phyloP scores from a whole-genome alignment of 371 early-diverging fungal species.

The Mortierella sp. region DNA sequence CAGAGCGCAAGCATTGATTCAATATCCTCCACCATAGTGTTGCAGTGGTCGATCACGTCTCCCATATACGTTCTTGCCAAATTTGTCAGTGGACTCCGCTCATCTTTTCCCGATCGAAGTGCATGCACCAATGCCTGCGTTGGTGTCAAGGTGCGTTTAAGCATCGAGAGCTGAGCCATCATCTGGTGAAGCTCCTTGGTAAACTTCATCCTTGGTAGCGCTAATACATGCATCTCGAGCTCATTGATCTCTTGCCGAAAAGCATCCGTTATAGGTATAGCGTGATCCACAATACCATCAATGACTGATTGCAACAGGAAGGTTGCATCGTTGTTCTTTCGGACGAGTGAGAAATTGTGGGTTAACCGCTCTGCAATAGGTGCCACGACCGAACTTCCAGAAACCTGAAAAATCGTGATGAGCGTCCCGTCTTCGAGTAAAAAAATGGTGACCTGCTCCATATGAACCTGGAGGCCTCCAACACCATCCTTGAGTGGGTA shows the following conservation, averaged over 20 bases:
- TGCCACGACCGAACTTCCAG: conserved; percentile 42
- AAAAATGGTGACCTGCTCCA: conserved; percentile 53
- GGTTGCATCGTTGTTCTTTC: conserved; percentile 51
- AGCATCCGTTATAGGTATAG: conserved; percentile 56
- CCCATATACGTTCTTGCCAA: conserved; percentile 53
- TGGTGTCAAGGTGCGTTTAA: conserved; percentile 55
- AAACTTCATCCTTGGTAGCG: conserved; percentile 51
- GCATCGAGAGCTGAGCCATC: conserved; percentile 49
- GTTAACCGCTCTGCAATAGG: conserved; percentile 51
- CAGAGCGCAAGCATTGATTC: conserved; percentile 53
- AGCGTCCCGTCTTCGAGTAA: conserved; percentile 45
- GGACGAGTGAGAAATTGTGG: conserved; percentile 33
- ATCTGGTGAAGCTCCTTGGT: conserved; percentile 54
- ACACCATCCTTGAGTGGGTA: conserved; percentile 6
- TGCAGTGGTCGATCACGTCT: conserved; percentile 59
- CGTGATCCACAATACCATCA: conserved; percentile 57
- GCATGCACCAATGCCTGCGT: conserved; percentile 52
- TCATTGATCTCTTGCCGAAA: conserved; percentile 56
- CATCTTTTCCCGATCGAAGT: conserved; percentile 28
- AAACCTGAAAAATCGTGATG: conserved; percentile 57
- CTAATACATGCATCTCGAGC: conserved; percentile 52
- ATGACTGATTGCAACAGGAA: conserved; percentile 58
- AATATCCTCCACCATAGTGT: conserved; percentile 56
- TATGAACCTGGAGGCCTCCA: conserved; percentile 22
- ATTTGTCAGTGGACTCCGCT: conserved; percentile 21